These are phyloP conservation scores for Backusella psychrophila DNA, from an alignment of 192 early-diverging fungal genomes.

Conservation along the genomic window DNA sequence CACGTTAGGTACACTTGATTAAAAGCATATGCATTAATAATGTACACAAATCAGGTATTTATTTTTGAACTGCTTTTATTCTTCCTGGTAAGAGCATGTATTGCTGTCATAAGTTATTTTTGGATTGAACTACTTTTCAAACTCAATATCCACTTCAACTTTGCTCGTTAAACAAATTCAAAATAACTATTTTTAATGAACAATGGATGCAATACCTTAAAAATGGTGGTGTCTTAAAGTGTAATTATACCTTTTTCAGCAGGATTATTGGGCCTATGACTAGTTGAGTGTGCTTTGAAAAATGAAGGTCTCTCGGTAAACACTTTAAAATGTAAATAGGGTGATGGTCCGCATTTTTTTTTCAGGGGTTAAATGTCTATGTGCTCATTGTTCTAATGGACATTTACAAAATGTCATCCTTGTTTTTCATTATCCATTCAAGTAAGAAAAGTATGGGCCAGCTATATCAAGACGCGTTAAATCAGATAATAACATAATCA, in stretches of 20 bases:
- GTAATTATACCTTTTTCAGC: background rate
- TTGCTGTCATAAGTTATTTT: background rate
- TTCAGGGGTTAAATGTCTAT: no score
- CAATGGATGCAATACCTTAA: background rate
- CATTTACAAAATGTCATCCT: no score
- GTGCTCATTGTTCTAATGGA: no score
- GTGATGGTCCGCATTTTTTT: no score
- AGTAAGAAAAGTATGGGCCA: no score
- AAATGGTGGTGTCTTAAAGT: background rate
- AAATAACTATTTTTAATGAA: background rate
- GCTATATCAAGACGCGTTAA: no score
- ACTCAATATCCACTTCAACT: background rate
- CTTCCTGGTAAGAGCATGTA: background rate
- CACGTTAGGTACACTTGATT: background rate
- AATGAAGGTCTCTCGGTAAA: background rate
- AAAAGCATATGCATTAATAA: background rate
- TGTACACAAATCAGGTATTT: background rate
- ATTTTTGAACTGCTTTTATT: background rate
- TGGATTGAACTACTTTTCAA: background rate
- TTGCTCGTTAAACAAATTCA: background rate
- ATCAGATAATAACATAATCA: no score
- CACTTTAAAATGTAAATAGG: no score
- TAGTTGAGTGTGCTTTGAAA: background rate
- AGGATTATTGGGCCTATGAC: no score
- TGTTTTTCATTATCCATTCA: no score